Evolutionary conservation across 176 grass and related monocot genomes (phyloP).

Genomic region (Guadua angustifolia): DNA sequence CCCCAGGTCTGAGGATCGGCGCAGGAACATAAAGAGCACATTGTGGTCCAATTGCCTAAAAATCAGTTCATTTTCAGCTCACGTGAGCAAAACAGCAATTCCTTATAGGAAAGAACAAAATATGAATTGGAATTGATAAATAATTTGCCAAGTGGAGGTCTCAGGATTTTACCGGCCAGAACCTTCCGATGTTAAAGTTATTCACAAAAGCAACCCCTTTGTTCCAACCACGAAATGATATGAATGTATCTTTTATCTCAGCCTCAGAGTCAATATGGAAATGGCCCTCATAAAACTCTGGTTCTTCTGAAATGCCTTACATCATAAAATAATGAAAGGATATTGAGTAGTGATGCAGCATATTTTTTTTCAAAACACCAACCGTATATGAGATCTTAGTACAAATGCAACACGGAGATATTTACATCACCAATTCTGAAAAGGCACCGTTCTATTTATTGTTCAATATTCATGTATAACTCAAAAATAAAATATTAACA

Average conservation of each 20-base stretch:
- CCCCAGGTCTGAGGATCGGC: constrained; percentile 72
- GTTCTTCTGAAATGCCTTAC: constrained; percentile 56
- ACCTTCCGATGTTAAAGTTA: constrained; percentile 94
- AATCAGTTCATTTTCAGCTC: constrained; percentile 32
- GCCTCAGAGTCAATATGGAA: constrained; percentile 55
- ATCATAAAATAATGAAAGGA: constrained; percentile 8
- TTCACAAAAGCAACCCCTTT: constrained; percentile 97
- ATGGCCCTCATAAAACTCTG: constrained; percentile 77
- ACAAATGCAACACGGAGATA: constrained; percentile 17
- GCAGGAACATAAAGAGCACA: constrained; percentile 88
- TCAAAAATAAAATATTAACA: not conserved
- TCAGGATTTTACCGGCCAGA: constrained; percentile 82
- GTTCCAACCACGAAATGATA: constrained; percentile 95
- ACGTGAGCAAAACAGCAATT: constrained; percentile 25
- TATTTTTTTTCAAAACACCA: constrained; percentile 4
- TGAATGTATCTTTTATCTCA: constrained; percentile 82
- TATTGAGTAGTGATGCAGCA: not conserved
- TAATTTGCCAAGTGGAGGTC: not conserved
- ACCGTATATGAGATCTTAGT: not conserved
- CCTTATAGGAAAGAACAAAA: not conserved
- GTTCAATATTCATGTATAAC: not conserved
- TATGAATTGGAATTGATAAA: not conserved
- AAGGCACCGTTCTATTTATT: not conserved
- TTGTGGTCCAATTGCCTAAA: constrained; percentile 74
- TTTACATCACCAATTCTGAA: not conserved